Evolutionary conservation across 176 grass and related monocot genomes (phyloP).

Genomic region (Melocanna baccifera): DNA sequence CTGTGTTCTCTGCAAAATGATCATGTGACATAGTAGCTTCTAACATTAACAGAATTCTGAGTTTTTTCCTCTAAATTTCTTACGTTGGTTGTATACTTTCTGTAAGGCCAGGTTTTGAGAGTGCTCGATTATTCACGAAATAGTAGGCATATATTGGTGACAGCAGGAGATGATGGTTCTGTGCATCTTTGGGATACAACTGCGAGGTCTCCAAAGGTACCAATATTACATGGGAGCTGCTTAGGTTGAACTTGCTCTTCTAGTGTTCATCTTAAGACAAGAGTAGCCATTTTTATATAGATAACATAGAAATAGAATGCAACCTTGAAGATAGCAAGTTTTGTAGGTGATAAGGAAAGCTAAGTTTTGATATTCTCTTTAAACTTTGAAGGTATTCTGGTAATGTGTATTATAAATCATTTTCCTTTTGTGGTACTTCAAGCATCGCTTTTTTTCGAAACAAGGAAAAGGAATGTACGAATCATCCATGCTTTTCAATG

Average conservation of each 20-base stretch:
- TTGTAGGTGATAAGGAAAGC: constrained; percentile 1
- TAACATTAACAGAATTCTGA: constrained; percentile 22
- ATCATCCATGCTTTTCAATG: background rate
- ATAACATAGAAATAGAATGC: constrained; percentile 11
- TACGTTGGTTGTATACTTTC: constrained; percentile 29
- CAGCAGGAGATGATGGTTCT: constrained; percentile 97
- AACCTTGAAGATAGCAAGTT: background rate
- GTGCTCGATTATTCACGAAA: constrained; percentile 91
- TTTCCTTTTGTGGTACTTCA: background rate
- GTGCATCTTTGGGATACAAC: constrained; percentile 99
- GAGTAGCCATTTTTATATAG: constrained; percentile 6
- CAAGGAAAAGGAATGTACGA: background rate
- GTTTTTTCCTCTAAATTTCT: constrained; percentile 16
- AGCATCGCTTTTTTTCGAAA: background rate
- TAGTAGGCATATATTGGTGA: constrained; percentile 83
- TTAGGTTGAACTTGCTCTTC: constrained; percentile 21
- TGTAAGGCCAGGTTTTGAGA: constrained; percentile 81
- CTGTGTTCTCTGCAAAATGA: constrained; percentile 9
- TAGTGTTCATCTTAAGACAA: constrained; percentile 1
- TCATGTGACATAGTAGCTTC: background rate
- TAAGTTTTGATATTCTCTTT: background rate
- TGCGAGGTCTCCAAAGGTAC: constrained; percentile 78
- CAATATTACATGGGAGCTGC: constrained; percentile 1
- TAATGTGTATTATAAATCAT: background rate
- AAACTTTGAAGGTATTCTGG: background rate